Conservation (phyloP, 352 stramenopile species). For the Phytophthora hibernalis region DNA sequence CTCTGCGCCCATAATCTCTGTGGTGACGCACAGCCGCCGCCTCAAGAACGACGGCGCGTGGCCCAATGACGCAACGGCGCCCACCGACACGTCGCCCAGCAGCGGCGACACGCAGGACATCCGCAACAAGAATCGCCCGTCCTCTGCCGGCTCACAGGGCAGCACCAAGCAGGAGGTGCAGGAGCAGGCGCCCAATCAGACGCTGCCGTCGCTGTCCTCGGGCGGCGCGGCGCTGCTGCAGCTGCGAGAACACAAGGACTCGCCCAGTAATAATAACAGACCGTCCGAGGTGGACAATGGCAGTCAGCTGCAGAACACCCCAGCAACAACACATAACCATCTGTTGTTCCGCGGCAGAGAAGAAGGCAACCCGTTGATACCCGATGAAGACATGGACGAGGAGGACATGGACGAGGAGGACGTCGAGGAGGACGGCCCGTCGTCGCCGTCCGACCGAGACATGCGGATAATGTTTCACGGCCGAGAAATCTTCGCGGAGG, state of each 20-base stretch:
- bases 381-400: conserved; percentile 35
- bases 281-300: too few species aligned
- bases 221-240: conserved; percentile 48
- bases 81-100: conserved; percentile 24
- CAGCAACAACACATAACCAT: neutral
- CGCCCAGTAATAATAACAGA: neutral
- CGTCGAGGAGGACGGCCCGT: conserved; percentile 23
- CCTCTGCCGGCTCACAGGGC: conserved; percentile 16
- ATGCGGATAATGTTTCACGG: conserved; percentile 78
- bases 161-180: conserved; percentile 12
- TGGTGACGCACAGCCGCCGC: conserved; percentile 36
- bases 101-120: conserved; percentile 39
- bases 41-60: conserved; percentile 27
- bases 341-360: conserved; percentile 14
- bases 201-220: conserved; percentile 57
- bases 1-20: conserved; percentile 44
- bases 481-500: conserved; percentile 73
- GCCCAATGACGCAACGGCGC: conserved; percentile 19
- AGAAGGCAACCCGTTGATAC: conserved; percentile 19
- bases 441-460: conserved; percentile 40
- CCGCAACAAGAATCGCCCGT: conserved; percentile 14
- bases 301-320: neutral
- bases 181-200: neutral
- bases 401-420: conserved; percentile 31
- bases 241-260: conserved; percentile 16